These are phyloP conservation scores for Hortiboletus flavorubellus DNA, from an alignment of 768 basidiomycete genomes.

Conservation along the genomic window DNA sequence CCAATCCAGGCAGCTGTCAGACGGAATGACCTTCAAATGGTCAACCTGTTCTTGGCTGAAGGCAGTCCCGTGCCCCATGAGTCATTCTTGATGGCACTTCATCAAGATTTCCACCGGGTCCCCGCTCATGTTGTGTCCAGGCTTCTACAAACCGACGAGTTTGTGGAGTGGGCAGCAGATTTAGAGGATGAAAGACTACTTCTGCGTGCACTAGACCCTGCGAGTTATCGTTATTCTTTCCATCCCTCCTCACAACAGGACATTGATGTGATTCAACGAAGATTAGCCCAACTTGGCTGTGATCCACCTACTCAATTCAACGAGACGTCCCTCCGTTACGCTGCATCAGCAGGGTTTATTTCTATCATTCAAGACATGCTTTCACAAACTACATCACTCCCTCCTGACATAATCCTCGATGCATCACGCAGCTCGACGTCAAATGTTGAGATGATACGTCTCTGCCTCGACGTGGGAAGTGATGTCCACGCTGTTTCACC, in stretches of 20 bases:
- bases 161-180: slow-evolving; percentile 6
- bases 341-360: slow-evolving; percentile 4
- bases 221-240: not conserved
- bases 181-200: not conserved
- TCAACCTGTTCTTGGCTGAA: not conserved
- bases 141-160: slow-evolving; percentile 6
- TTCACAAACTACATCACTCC: not conserved
- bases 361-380: slow-evolving; percentile 1
- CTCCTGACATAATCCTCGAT: slow-evolving; percentile 4
- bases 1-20: slow-evolving; percentile 1
- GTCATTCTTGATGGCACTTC: too few relatives aligned
- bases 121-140: not conserved
- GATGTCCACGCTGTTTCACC: not conserved
- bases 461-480: not conserved
- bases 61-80: not conserved
- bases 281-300: slow-evolving; percentile 4
- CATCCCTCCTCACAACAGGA: not conserved
- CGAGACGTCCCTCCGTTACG: not conserved
- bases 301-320: not conserved
- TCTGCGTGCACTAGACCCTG: not conserved
- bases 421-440: not conserved
- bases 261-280: not conserved
- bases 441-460: not conserved
- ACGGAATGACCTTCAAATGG: not conserved
- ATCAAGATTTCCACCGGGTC: too few relatives aligned